Conservation (phyloP, 1,284 basidiomycete species). For the Sporisorium scitamineum region DNA sequence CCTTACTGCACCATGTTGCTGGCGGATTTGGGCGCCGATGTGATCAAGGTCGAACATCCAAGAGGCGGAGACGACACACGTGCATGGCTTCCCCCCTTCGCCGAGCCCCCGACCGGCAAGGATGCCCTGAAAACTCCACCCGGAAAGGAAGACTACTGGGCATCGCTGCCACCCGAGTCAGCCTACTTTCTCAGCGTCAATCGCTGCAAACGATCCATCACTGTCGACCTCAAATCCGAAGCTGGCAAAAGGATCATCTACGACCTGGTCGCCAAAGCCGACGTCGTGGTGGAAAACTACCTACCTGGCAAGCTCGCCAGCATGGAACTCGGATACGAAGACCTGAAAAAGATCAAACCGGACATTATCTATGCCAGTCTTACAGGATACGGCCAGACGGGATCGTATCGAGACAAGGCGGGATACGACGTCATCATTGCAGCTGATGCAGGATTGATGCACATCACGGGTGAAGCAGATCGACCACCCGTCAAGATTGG, state of each 20-base stretch:
- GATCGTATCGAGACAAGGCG: slow-evolving; percentile 83
- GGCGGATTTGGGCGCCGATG: slow-evolving; percentile 86
- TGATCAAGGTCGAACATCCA: slow-evolving; percentile 76
- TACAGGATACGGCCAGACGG: slow-evolving; percentile 93
- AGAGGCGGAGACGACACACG: slow-evolving; percentile 89
- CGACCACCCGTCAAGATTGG: slow-evolving; percentile 82
- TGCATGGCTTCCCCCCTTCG: slow-evolving; percentile 65
- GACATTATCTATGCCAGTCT: slow-evolving; percentile 88
- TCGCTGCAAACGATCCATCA: slow-evolving; percentile 85
- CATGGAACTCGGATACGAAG: slow-evolving; percentile 87
- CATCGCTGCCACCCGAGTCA: slow-evolving; percentile 81
- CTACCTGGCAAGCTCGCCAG: slow-evolving; percentile 79
- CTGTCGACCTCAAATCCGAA: slow-evolving; percentile 84
- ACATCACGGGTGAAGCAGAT: slow-evolving; percentile 84
- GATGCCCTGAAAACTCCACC: slow-evolving; percentile 46
- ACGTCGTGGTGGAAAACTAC: slow-evolving; percentile 76
- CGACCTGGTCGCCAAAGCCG: slow-evolving; percentile 79
- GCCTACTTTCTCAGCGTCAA: slow-evolving; percentile 93
- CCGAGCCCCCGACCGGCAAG: slow-evolving; percentile 37
- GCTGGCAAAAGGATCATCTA: slow-evolving; percentile 83
- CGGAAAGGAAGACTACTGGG: slow-evolving; percentile 74
- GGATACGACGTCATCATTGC: slow-evolving; percentile 66
- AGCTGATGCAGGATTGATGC: slow-evolving; percentile 64
- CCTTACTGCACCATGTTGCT: slow-evolving; percentile 84
- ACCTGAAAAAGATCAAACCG: slow-evolving; percentile 83